Base-by-base conservation (phyloP, 2,329 filamentous ascomycete genomes). In the Pseudonectria buxi region DNA sequence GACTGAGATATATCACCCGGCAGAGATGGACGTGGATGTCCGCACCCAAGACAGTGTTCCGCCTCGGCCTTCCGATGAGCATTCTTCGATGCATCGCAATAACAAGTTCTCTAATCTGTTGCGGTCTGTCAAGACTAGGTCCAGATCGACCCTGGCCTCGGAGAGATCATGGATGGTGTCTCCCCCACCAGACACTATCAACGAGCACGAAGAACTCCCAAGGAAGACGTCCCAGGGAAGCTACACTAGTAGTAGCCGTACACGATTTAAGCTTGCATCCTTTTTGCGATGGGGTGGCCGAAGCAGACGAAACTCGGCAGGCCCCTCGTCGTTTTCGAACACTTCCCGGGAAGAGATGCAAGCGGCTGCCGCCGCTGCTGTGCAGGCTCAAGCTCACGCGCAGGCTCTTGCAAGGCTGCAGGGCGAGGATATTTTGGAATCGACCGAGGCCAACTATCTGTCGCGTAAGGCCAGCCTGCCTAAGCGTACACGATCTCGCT, bases 301-400 rank as follows among this genome's bases (percentile, higher is more conserved):
- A 69, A 69, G 67, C 58, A 68, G 74, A 64, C 61, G 77, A 60
- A 55, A 65, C 55, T 61, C 73, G 56, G 43, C 5, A 22, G 18
- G 69, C 55, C 72, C 83, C 4, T 83, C 86, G 0, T 88, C 89
- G n/a, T 92, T 94, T 56, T 88, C 87, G 4, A 95, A 95, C 53
- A 86, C 87, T 0, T 95, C 89, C 2, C 76, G 88, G 44, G 89
- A 95, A 53, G 94, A 89, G 12, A 90, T 95, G 69, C 63, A 68
- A 31, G 61, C 18, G 18, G 18, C 59, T 10, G 57, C 49, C 7
- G 49, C 52, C 10, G 48, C 48, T 22, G 46, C 47, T 28, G 44
- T 49, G 12, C 51, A 56, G 33, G 50, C 55, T 13, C 45, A 48
- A 24, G 46, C 54, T 5, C 58, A 63, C 25, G 53, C 57, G 4